Conservation (phyloP, 768 basidiomycete genomes). For the Roridomyces roridus region DNA sequence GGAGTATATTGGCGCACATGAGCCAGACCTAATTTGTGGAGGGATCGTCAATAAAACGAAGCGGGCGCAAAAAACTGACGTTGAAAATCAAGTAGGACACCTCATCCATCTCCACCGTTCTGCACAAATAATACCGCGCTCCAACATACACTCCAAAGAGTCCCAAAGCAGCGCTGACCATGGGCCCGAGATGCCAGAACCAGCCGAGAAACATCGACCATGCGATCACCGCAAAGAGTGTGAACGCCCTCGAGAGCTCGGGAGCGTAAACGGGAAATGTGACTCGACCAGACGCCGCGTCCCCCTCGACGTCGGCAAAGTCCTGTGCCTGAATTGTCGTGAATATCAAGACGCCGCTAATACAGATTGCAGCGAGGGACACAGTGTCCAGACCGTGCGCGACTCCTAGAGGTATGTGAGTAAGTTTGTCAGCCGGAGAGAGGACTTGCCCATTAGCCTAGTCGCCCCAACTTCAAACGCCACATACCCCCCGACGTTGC, state of each 20-base stretch:
- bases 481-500: constrained; percentile 29
- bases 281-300: constrained; percentile 40
- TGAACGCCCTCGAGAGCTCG: constrained; percentile 33
- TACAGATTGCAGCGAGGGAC: constrained; percentile 15
- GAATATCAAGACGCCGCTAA: constrained; percentile 37
- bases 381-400: not conserved
- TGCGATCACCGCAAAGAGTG: constrained; percentile 16
- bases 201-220: constrained; percentile 25
- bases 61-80: not conserved
- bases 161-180: too few species aligned
- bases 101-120: not conserved
- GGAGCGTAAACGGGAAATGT: constrained; percentile 55
- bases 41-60: not conserved
- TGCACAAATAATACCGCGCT: not conserved
- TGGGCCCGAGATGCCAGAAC: too few species aligned
- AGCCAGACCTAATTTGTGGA: not conserved
- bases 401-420: not conserved
- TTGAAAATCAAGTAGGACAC: not conserved
- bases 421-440: constrained; percentile 9
- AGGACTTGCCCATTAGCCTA: constrained; percentile 32
- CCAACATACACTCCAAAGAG: too few species aligned
- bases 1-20: not conserved
- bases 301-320: constrained; percentile 53
- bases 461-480: constrained; percentile 42
- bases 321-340: constrained; percentile 56